phyloP scores from a whole-genome alignment of 2,329 filamentous ascomycete species.

The Exophiala oligosperma region DNA sequence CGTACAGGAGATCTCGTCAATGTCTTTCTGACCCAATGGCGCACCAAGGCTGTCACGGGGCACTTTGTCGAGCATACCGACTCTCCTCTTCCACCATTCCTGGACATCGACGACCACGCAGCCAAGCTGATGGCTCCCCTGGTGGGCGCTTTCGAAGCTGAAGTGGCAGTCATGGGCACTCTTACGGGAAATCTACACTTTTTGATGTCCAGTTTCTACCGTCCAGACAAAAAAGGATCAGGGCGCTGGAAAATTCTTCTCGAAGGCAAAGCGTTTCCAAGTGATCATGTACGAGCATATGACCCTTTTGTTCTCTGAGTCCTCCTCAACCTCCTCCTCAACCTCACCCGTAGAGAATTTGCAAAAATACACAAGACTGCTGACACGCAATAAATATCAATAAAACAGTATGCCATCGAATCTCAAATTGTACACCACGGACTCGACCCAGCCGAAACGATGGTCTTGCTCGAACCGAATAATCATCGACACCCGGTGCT shows the following conservation, averaged over 20 bases:
- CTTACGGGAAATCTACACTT: conserved; percentile 80
- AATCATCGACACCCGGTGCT: conserved; percentile 57
- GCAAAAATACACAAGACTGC: background rate
- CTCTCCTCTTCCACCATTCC: conserved; percentile 69
- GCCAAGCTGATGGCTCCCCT: conserved; percentile 69
- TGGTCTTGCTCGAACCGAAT: conserved; percentile 71
- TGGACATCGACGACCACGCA: conserved; percentile 75
- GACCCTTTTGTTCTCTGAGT: conserved; percentile 31
- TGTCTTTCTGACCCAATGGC: conserved; percentile 79
- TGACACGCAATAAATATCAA: background rate
- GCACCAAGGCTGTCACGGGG: conserved; percentile 77
- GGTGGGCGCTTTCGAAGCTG: conserved; percentile 69
- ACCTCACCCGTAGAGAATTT: too few species aligned
- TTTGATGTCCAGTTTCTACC: conserved; percentile 81
- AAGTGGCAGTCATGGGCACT: conserved; percentile 87
- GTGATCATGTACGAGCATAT: conserved; percentile 62
- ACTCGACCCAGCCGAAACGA: conserved; percentile 63
- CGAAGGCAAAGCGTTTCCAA: conserved; percentile 89
- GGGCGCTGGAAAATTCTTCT: conserved; percentile 73
- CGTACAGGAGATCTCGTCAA: conserved; percentile 65
- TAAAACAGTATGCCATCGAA: conserved; percentile 71
- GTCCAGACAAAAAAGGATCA: conserved; percentile 56
- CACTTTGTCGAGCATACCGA: conserved; percentile 72
- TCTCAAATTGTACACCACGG: conserved; percentile 75
- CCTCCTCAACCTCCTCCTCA: background rate